Evolutionary conservation across 2,329 filamentous ascomycete species (phyloP).

Genomic region (Paramyrothecium sp.): DNA sequence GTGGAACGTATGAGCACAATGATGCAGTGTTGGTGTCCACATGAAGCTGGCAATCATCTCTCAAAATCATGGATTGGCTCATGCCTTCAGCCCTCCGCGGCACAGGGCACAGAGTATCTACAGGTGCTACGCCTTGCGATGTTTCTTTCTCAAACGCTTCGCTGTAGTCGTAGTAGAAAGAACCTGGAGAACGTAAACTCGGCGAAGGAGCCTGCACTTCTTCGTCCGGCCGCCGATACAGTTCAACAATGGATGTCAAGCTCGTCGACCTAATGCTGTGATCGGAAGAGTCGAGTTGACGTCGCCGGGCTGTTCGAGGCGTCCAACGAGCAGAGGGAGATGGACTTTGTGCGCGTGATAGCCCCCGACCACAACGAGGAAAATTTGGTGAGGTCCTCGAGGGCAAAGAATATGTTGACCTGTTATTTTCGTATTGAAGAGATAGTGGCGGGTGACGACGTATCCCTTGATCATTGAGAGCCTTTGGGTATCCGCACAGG

Average conservation of each 20-base stretch:
- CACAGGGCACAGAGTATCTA: slow-evolving; percentile 27
- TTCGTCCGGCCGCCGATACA: slow-evolving; percentile 36
- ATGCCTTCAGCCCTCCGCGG: slow-evolving; percentile 20
- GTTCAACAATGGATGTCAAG: slow-evolving; percentile 48
- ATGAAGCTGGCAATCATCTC: slow-evolving; percentile 14
- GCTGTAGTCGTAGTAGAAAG: slow-evolving; percentile 53
- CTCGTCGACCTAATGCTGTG: slow-evolving; percentile 43
- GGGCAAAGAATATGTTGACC: slow-evolving; percentile 38
- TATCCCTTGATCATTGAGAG: slow-evolving; percentile 30
- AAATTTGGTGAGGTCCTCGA: slow-evolving; percentile 23
- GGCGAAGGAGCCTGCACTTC: slow-evolving; percentile 17
- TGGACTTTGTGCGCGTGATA: slow-evolving; percentile 19
- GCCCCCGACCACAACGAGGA: slow-evolving; percentile 14
- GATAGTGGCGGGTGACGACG: slow-evolving; percentile 37
- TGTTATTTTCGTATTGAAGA: slow-evolving; percentile 37
- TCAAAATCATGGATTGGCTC: slow-evolving; percentile 22
- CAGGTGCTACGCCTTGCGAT: slow-evolving; percentile 10
- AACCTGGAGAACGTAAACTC: slow-evolving; percentile 24
- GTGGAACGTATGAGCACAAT: not conserved
- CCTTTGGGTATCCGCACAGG: slow-evolving; percentile 39
- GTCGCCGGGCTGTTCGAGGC: slow-evolving; percentile 15
- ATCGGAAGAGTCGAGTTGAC: slow-evolving; percentile 32
- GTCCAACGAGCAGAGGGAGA: slow-evolving; percentile 15
- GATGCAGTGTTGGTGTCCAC: not conserved
- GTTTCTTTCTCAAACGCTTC: slow-evolving; percentile 44